Evolutionary conservation across 2,329 filamentous ascomycete genomes (phyloP).

Genomic region (Aschersonia sp.): DNA sequence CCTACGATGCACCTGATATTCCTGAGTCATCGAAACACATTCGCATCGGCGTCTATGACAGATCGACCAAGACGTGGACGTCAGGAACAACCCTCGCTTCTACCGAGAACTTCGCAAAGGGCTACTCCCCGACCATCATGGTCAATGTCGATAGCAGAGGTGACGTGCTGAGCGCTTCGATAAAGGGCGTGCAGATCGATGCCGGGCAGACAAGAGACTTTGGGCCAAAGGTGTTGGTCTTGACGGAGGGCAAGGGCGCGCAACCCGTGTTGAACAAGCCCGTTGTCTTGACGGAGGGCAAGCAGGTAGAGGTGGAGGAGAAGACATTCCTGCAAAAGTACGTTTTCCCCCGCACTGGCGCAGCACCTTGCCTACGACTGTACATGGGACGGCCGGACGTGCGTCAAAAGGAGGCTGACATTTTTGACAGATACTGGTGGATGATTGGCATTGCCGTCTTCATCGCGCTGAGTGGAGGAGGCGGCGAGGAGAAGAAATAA

Average conservation of each 20-base stretch:
- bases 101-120: slow-evolving; percentile 43
- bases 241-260: slow-evolving; percentile 31
- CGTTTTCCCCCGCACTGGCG: slow-evolving; percentile 11
- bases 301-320: slow-evolving; percentile 38
- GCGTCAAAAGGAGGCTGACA: background rate
- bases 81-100: slow-evolving; percentile 41
- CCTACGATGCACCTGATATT: slow-evolving; percentile 42
- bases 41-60: slow-evolving; percentile 43
- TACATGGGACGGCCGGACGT: background rate
- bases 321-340: slow-evolving; percentile 56
- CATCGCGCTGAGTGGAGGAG: slow-evolving; percentile 37
- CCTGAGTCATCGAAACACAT: slow-evolving; percentile 30
- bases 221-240: slow-evolving; percentile 41
- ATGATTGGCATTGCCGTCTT: slow-evolving; percentile 37
- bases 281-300: slow-evolving; percentile 46
- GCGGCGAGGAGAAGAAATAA: slow-evolving; percentile 28
- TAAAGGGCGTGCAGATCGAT: slow-evolving; percentile 44
- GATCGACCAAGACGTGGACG: slow-evolving; percentile 28
- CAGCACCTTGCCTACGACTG: too few relatives aligned
- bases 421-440: slow-evolving; percentile 49
- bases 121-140: slow-evolving; percentile 41
- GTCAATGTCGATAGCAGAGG: slow-evolving; percentile 32
- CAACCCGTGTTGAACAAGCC: slow-evolving; percentile 49
- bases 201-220: slow-evolving; percentile 51
- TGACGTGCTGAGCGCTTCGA: slow-evolving; percentile 32